A percentile compares a stretch with the other conserved stretches of the same genome.
Evolutionary conservation across 2,329 filamentous ascomycete genomes (phyloP).

Genomic region (Pseudonectria buxi): DNA sequence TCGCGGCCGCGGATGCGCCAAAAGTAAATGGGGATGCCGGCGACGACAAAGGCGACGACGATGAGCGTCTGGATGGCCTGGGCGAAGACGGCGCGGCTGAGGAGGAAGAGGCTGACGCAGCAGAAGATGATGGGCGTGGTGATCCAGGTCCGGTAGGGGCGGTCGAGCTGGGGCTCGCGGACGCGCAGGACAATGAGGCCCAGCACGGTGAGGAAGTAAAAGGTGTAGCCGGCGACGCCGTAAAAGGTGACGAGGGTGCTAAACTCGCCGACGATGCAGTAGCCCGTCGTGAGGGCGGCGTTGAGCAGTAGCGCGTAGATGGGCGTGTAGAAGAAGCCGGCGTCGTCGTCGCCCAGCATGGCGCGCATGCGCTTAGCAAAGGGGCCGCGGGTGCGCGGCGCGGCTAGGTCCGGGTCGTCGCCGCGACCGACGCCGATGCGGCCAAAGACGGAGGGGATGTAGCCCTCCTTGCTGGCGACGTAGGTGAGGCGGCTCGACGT

Average conservation of each 20-base stretch:
- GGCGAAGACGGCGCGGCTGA: constrained; percentile 82
- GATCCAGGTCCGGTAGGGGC: constrained; percentile 95
- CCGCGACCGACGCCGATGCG: constrained; percentile 62
- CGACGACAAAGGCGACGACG: constrained; percentile 76
- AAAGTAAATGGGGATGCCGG: constrained; percentile 82
- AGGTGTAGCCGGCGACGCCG: constrained; percentile 92
- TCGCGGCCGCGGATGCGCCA: constrained; percentile 70
- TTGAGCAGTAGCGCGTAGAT: constrained; percentile 87
- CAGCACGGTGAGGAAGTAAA: constrained; percentile 93
- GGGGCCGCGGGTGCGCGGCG: constrained; percentile 47
- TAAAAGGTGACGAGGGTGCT: constrained; percentile 91
- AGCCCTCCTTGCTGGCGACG: constrained; percentile 90
- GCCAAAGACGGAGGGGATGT: constrained; percentile 77
- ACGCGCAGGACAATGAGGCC: constrained; percentile 88
- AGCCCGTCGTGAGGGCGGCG: constrained; percentile 61
- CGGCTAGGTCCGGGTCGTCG: constrained; percentile 34
- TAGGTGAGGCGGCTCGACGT: constrained; percentile 90
- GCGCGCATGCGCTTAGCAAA: constrained; percentile 51
- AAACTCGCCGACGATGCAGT: constrained; percentile 85
- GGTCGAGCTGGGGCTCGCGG: constrained; percentile 75
- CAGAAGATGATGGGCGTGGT: constrained; percentile 96
- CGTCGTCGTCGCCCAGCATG: constrained; percentile 69
- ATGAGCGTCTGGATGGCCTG: constrained; percentile 85
- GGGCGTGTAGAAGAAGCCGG: constrained; percentile 86
- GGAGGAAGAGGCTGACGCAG: constrained; percentile 88